Base-by-base conservation (phyloP, 75 land plant genomes). In the Pinus albicaulis region DNA sequence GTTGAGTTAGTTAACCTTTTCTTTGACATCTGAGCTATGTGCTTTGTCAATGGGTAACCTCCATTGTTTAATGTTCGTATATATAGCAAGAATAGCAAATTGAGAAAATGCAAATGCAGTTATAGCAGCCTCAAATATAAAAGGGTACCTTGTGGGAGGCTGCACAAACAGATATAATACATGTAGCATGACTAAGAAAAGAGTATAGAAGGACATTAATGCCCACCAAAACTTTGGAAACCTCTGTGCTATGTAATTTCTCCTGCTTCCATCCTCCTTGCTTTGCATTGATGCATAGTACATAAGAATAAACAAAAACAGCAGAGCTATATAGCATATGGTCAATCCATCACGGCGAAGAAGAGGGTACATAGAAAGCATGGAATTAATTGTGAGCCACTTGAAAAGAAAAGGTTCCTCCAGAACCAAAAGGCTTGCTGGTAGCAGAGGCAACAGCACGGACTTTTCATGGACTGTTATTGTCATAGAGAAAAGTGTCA, bases 401-500 rank as follows among this genome's bases (percentile, higher is more conserved):
- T 65, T 70, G 66, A 84, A 85, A 64, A 92, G 48, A 17, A 36
- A 68, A 55, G 94, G 92, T 63, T 93, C 97, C 59, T 94, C 89
- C 41, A 87, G 66, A 20, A 86, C 90, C 71, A 96, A 63, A 66
- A 96, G 82, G 71, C 89, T 96, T 61, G 92, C 95, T 53, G 99
- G 99, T 55, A 96, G 72, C 55, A 96, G 83, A 23, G 99, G 99
- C 62, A 96, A 86, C 77, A 96, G 77, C 24, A 96, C 87, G 0
- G 99, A 96, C 85, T 96, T 96, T 81, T 96, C 99, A 72, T 96
- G 99, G 13, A 96, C 99, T 96, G 99, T 64, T 72, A 73, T n/a
- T 38, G 8, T 25, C 22, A 71, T 28, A 58, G 34, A 62, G 34
- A 76, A 56, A 68, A 63, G 4, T 53, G 22, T 73, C 48, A 66